Percentiles rank a stretch among this genome's conserved stretches.
phyloP scores from a whole-genome alignment of 2,329 filamentous ascomycete species.

The Lachnellula occidentalis region DNA sequence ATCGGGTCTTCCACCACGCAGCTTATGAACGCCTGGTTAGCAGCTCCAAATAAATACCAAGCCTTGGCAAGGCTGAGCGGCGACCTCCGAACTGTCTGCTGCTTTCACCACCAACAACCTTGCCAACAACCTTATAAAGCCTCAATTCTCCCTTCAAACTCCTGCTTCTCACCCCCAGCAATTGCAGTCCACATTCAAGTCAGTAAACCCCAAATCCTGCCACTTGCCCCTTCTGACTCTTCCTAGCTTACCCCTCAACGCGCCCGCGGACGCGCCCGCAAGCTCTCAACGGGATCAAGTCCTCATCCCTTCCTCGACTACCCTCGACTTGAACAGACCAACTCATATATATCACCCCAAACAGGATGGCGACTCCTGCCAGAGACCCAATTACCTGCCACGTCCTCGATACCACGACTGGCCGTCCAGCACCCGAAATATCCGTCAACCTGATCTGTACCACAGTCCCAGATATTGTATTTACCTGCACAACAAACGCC shows the following conservation, averaged over 20 bases:
- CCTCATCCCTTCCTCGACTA: background rate
- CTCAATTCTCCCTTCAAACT: background rate
- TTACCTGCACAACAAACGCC: constrained; percentile 64
- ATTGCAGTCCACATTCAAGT: no score
- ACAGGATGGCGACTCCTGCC: constrained; percentile 8
- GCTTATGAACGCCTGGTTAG: background rate
- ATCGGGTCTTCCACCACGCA: no score
- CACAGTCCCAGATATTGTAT: constrained; percentile 37
- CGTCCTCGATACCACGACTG: constrained; percentile 75
- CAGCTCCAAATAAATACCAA: background rate
- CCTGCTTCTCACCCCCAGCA: no score
- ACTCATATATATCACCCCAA: background rate
- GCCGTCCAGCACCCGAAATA: constrained; percentile 61
- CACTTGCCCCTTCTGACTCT: no score
- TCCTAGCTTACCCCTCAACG: no score
- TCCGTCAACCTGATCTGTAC: constrained; percentile 44
- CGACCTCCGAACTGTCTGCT: background rate
- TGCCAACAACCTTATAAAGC: background rate
- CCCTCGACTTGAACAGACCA: background rate
- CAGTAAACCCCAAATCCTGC: no score
- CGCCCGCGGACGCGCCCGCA: no score
- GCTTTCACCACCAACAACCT: background rate
- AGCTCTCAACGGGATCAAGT: background rate
- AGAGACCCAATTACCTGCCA: constrained; percentile 74
- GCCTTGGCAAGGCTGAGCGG: background rate